Percentiles rank a stretch among this genome's conserved stretches.
Evolutionary conservation across 164 flowering plant species (phyloP).

Genomic region (Saururus chinensis): DNA sequence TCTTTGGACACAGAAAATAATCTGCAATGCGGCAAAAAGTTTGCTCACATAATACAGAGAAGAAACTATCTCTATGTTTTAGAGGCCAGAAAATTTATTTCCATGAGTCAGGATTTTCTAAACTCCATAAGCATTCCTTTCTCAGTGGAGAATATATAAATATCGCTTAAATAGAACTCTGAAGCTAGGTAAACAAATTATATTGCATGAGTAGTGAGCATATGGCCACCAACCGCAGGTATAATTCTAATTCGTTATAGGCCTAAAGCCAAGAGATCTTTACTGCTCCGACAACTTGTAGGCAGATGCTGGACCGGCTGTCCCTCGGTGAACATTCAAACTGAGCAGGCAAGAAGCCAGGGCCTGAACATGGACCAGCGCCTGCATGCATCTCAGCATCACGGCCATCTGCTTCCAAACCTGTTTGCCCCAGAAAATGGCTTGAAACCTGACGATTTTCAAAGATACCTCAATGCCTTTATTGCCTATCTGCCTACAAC

Average conservation of each 20-base stretch:
- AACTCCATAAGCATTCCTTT: conserved; percentile 78
- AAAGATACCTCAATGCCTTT: conserved; percentile 68
- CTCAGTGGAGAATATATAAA: conserved; percentile 84
- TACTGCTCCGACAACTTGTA: conserved; percentile 41
- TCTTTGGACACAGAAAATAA: too few species aligned
- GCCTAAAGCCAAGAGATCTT: conserved; percentile 47
- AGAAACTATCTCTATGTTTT: background rate
- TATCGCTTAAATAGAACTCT: conserved; percentile 76
- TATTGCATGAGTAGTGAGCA: background rate
- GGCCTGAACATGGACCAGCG: conserved; percentile 84
- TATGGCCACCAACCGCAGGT: background rate
- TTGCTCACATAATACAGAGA: background rate
- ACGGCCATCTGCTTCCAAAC: conserved; percentile 91
- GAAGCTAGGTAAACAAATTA: conserved; percentile 34
- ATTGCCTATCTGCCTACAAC: conserved; percentile 40
- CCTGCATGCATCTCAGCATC: conserved; percentile 85
- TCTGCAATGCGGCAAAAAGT: background rate
- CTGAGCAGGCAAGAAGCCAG: conserved; percentile 80
- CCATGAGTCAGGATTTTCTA: conserved; percentile 23
- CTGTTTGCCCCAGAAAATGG: conserved; percentile 67
- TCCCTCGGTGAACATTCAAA: conserved; percentile 83
- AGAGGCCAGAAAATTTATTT: background rate
- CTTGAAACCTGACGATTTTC: conserved; percentile 83
- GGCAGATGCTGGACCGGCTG: conserved; percentile 75
- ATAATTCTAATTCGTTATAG: too few species aligned